phyloP scores from a whole-genome alignment of 169 alveolate genomes.

The Eimeria sp. region DNA sequence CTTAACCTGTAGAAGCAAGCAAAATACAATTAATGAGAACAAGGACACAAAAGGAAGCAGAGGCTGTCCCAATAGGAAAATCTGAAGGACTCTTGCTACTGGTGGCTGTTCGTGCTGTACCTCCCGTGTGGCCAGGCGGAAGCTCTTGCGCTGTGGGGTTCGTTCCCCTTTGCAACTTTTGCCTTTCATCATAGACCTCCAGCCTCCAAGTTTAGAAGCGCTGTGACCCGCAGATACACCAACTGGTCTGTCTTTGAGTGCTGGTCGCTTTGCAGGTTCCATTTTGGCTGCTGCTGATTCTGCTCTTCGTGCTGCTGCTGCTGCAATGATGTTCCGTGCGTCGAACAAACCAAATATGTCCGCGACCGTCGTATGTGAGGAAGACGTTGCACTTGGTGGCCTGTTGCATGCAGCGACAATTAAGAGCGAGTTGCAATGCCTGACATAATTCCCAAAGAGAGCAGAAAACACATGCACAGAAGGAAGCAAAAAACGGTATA shows the following conservation, averaged over 20 bases:
- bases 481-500: not conserved
- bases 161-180: not conserved
- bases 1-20: not conserved
- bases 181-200: not conserved
- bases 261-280: not conserved
- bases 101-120: not conserved
- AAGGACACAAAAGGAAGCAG: not conserved
- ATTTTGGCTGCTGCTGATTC: not conserved
- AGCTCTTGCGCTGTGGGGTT: conserved; percentile 25
- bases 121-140: conserved; percentile 18
- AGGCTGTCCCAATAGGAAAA: not conserved
- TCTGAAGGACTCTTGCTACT: not conserved
- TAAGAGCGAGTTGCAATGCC: not conserved
- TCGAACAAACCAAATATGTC: not conserved
- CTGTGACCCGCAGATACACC: not conserved
- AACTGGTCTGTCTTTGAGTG: not conserved
- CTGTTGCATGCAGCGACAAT: not conserved
- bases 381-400: not conserved
- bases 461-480: not conserved
- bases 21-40: not conserved
- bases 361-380: not conserved
- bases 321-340: not conserved
- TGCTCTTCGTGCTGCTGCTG: conserved; percentile 30
- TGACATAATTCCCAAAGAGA: not conserved
- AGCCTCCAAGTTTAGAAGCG: not conserved